Percentiles rank a stretch among this genome's conserved stretches.
phyloP scores from a whole-genome alignment of 225 moss, liverwort and hornwort species.

The Bryum argenteum region DNA sequence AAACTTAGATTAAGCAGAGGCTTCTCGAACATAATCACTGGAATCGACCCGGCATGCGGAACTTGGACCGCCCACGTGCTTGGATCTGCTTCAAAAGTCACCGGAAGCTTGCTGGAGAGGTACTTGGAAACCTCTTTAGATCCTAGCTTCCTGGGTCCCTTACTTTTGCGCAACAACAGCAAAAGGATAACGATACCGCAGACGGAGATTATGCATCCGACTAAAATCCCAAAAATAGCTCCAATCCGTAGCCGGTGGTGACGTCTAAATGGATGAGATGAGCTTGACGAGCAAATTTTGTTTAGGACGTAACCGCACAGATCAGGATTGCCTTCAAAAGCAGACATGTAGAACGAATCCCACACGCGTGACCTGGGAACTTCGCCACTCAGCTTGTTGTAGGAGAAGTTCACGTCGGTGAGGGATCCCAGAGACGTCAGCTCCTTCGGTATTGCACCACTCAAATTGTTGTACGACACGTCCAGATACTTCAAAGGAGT shows the following conservation, averaged over 20 bases:
- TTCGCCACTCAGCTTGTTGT: slow-evolving; percentile 46
- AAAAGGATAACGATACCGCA: not conserved
- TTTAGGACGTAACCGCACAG: slow-evolving; percentile 55
- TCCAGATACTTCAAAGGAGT: slow-evolving; percentile 41
- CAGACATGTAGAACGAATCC: slow-evolving; percentile 26
- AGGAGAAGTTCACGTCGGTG: slow-evolving; percentile 41
- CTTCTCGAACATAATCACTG: slow-evolving; percentile 88
- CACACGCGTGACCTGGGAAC: slow-evolving; percentile 45
- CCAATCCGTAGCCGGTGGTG: not conserved
- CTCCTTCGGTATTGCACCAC: slow-evolving; percentile 49
- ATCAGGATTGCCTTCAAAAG: slow-evolving; percentile 49
- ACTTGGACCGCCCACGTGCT: slow-evolving; percentile 72
- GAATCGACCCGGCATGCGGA: slow-evolving; percentile 54
- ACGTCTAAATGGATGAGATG: not conserved
- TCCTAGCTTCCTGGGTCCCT: slow-evolving; percentile 4
- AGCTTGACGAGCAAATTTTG: slow-evolving; percentile 11
- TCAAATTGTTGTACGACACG: slow-evolving; percentile 65
- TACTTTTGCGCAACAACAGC: not conserved
- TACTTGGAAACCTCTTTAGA: slow-evolving; percentile 56
- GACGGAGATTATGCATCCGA: not conserved
- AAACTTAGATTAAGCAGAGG: slow-evolving; percentile 76
- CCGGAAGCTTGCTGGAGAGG: slow-evolving; percentile 54
- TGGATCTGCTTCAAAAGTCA: slow-evolving; percentile 69
- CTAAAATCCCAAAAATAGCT: not conserved
- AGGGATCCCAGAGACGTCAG: slow-evolving; percentile 37